These are phyloP conservation scores for Bipolaris victoriae DNA, from an alignment of 2,329 filamentous ascomycete species.

Conservation along the genomic window DNA sequence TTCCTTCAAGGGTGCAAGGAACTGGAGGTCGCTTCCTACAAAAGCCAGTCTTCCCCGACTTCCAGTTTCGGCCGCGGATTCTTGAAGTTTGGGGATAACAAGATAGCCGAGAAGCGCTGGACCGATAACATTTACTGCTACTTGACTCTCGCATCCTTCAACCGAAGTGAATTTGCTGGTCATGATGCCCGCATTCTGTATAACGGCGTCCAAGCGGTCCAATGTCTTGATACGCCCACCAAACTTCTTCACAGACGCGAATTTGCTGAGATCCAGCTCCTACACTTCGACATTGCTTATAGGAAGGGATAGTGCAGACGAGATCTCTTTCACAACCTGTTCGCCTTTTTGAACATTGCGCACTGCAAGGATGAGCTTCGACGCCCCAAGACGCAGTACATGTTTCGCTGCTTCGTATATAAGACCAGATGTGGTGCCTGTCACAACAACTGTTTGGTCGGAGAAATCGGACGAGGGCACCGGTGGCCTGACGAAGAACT, in stretches of 20 bases:
- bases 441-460: conserved; percentile 54
- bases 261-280: conserved; percentile 49
- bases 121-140: conserved; percentile 33
- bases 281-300: conserved; percentile 51
- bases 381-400: conserved; percentile 48
- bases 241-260: conserved; percentile 1
- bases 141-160: conserved; percentile 24
- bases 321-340: conserved; percentile 49
- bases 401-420: conserved; percentile 55
- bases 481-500: conserved; percentile 47
- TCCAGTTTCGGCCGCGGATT: conserved; percentile 21
- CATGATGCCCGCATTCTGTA: conserved; percentile 50
- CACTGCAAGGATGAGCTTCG: conserved; percentile 54
- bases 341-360: conserved; percentile 53
- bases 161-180: conserved; percentile 10
- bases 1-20: conserved; percentile 31
- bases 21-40: conserved; percentile 38
- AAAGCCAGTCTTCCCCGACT: conserved; percentile 30
- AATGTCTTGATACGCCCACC: conserved; percentile 19
- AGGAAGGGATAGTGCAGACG: conserved; percentile 29
- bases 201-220: conserved; percentile 41
- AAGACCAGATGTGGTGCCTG: conserved; percentile 56
- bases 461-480: conserved; percentile 32
- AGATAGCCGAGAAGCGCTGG: conserved; percentile 27
- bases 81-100: conserved; percentile 38